phyloP scores from a whole-genome alignment of 345 rosid species.

The Eucalyptus brandiana region DNA sequence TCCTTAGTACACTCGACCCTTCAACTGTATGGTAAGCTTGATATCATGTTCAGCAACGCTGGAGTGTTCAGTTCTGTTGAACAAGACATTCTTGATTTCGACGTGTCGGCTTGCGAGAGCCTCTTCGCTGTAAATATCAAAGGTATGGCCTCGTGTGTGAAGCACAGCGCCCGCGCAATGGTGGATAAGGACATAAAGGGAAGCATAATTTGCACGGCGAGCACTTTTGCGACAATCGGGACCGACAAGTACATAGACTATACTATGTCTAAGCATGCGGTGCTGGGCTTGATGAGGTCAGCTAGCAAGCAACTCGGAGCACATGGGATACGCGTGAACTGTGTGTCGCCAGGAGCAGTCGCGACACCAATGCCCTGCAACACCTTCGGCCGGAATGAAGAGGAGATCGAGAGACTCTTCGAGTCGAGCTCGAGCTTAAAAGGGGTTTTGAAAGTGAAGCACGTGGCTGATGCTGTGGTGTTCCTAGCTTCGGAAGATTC shows the following conservation, averaged over 20 bases:
- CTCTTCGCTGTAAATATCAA: no score
- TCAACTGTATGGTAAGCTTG: no score
- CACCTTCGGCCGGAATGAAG: background rate
- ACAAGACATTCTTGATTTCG: no score
- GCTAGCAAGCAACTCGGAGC: constrained; percentile 24
- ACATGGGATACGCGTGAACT: constrained; percentile 32
- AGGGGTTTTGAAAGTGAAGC: constrained; percentile 5
- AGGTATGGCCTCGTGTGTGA: no score
- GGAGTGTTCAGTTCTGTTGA: no score
- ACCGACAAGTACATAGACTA: background rate
- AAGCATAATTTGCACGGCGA: constrained; percentile 29
- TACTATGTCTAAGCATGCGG: constrained; percentile 25
- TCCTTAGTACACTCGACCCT: no score
- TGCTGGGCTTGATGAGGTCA: constrained; percentile 16
- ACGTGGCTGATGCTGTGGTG: constrained; percentile 24
- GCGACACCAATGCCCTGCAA: constrained; percentile 4
- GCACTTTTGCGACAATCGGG: background rate
- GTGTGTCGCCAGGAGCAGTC: constrained; percentile 14
- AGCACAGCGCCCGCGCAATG: background rate
- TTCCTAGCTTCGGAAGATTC: constrained; percentile 21
- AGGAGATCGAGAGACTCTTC: background rate
- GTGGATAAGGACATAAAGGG: constrained; percentile 7
- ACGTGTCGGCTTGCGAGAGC: no score
- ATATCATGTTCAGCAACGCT: no score
- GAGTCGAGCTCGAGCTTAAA: background rate